phyloP scores from a whole-genome alignment of 768 basidiomycete genomes.

The Royoungia palumana region DNA sequence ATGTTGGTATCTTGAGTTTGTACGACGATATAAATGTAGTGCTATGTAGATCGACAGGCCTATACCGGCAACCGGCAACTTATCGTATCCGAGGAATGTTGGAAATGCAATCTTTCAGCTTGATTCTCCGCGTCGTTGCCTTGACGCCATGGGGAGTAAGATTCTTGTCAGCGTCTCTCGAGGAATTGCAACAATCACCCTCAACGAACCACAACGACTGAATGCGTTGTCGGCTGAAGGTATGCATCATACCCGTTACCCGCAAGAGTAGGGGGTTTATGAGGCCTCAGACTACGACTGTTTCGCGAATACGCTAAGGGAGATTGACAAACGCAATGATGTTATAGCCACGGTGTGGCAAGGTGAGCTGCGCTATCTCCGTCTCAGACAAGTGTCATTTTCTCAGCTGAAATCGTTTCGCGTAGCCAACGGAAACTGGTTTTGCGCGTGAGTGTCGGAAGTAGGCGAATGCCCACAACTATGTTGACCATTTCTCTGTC shows the following conservation, averaged over 20 bases:
- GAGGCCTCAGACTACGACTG: slow-evolving; percentile 52
- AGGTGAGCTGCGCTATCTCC: slow-evolving; percentile 35
- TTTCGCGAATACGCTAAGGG: slow-evolving; percentile 55
- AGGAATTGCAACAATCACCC: slow-evolving; percentile 65
- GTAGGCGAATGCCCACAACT: neutral
- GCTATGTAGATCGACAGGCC: neutral
- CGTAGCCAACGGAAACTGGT: slow-evolving; percentile 65
- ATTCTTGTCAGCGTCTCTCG: slow-evolving; percentile 48
- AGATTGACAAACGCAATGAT: slow-evolving; percentile 56
- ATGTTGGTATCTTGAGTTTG: slow-evolving; percentile 4
- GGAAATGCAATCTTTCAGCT: no score
- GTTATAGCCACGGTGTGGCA: slow-evolving; percentile 68
- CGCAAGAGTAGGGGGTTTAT: neutral
- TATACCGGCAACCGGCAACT: slow-evolving; percentile 4
- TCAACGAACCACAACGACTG: slow-evolving; percentile 55
- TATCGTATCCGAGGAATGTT: no score
- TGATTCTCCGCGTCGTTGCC: no score
- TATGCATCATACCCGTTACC: slow-evolving; percentile 20
- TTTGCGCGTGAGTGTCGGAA: slow-evolving; percentile 56
- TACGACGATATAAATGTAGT: neutral
- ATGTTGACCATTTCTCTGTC: neutral
- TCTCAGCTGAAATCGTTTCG: neutral
- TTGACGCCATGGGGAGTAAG: slow-evolving; percentile 34
- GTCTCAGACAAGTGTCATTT: neutral
- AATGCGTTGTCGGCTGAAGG: slow-evolving; percentile 59